Conservation (phyloP, 768 basidiomycete species). For the Lepiota venenata region DNA sequence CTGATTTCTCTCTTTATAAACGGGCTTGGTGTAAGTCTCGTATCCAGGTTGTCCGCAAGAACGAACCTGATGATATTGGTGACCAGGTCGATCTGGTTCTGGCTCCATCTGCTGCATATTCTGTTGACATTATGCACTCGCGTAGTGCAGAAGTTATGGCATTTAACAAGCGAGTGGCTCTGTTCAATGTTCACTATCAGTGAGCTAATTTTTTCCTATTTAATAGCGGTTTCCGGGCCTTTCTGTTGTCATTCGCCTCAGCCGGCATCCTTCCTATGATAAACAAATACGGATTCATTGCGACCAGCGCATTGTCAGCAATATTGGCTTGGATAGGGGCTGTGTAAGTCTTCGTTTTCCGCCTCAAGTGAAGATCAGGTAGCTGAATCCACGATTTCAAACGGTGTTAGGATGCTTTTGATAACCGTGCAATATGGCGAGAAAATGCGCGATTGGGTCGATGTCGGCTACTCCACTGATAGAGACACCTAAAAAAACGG, state of each 20-base stretch:
- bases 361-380: neutral
- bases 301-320: constrained; percentile 44
- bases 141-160: constrained; percentile 63
- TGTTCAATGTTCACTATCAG: neutral
- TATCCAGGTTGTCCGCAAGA: neutral
- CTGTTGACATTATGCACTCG: constrained; percentile 56
- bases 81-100: constrained; percentile 53
- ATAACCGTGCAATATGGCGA: constrained; percentile 53
- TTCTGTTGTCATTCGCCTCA: constrained; percentile 39
- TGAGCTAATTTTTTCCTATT: too few relatives aligned
- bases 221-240: constrained; percentile 41
- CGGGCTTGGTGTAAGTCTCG: constrained; percentile 51
- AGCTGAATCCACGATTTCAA: constrained; percentile 4
- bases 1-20: constrained; percentile 57
- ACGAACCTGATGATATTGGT: neutral
- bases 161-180: constrained; percentile 41
- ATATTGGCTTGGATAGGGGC: constrained; percentile 46
- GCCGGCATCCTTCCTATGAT: constrained; percentile 51
- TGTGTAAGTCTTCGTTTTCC: constrained; percentile 33
- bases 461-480: constrained; percentile 51
- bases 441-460: constrained; percentile 51
- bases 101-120: constrained; percentile 52
- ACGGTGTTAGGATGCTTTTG: constrained; percentile 43
- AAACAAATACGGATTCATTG: constrained; percentile 44
- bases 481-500: constrained; percentile 25